phyloP scores from a whole-genome alignment of 371 early-diverging fungal species.

The Nematocida ironsii region DNA sequence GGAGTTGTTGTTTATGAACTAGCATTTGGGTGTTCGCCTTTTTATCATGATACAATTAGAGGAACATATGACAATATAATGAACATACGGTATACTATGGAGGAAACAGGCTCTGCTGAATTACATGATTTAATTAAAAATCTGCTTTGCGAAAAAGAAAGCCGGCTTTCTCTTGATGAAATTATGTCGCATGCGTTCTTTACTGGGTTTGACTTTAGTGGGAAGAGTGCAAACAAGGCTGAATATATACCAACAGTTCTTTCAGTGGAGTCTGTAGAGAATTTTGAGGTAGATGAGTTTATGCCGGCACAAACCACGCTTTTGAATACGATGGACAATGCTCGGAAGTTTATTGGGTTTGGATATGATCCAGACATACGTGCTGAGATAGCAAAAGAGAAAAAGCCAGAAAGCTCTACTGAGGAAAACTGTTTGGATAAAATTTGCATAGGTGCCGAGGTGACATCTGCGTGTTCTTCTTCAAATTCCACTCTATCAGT shows the following conservation, averaged over 20 bases:
- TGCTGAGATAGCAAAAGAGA: background rate
- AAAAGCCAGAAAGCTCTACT: background rate
- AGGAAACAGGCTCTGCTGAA: constrained; percentile 47
- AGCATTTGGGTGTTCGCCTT: constrained; percentile 83
- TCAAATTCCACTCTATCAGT: no score
- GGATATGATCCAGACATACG: constrained; percentile 64
- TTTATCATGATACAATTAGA: constrained; percentile 86
- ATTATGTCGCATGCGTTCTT: constrained; percentile 84
- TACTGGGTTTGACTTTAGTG: constrained; percentile 75
- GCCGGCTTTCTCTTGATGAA: constrained; percentile 73
- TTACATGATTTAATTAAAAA: constrained; percentile 64
- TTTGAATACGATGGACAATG: constrained; percentile 32
- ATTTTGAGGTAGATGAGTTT: constrained; percentile 72
- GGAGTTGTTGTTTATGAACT: constrained; percentile 93
- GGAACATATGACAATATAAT: constrained; percentile 80
- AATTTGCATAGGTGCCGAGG: no score
- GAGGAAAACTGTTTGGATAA: no score
- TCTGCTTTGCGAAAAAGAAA: constrained; percentile 70
- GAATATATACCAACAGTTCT: constrained; percentile 78
- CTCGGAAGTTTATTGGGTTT: constrained; percentile 68
- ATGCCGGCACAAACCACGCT: constrained; percentile 70
- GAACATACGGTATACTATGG: constrained; percentile 56
- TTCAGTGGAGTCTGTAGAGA: constrained; percentile 74
- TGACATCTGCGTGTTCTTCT: no score
- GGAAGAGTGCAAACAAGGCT: constrained; percentile 72